Percentiles rank a stretch among this genome's conserved stretches.
Conservation (phyloP, 148 eudicot genomes). For the Rheum nobile region DNA sequence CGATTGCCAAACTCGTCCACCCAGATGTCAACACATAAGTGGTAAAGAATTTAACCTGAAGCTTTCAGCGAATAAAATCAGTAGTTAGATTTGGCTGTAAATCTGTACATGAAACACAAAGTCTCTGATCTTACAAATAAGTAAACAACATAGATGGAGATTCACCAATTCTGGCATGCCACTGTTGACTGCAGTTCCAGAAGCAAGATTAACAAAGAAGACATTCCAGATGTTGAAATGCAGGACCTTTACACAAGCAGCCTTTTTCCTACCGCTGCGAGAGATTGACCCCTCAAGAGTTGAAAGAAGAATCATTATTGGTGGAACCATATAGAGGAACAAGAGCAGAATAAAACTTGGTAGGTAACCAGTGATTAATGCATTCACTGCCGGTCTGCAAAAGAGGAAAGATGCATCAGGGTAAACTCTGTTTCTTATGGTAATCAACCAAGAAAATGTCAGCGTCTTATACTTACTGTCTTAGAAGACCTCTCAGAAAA, state of each 20-base stretch:
- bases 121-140: too few relatives aligned
- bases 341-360: conserved; percentile 71
- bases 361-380: conserved; percentile 75
- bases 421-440: neutral
- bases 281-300: conserved; percentile 84
- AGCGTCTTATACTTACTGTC: conserved; percentile 28
- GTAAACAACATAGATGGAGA: neutral
- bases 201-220: conserved; percentile 65
- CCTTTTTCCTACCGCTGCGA: conserved; percentile 83
- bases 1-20: conserved; percentile 90
- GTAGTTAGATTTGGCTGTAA: too few relatives aligned
- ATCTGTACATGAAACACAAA: neutral
- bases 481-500: conserved; percentile 31
- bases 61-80: neutral
- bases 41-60: conserved; percentile 83
- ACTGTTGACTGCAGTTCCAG: conserved; percentile 51
- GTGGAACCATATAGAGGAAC: conserved; percentile 64
- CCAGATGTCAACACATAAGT: conserved; percentile 91
- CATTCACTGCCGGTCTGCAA: conserved; percentile 40
- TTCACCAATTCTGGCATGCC: conserved; percentile 69
- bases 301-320: conserved; percentile 74
- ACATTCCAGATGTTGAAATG: conserved; percentile 87
- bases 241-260: conserved; percentile 68
- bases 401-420: neutral
- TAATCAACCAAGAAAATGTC: neutral